Conservation (phyloP, 345 rosid genomes). For the Heritiera fomes region DNA sequence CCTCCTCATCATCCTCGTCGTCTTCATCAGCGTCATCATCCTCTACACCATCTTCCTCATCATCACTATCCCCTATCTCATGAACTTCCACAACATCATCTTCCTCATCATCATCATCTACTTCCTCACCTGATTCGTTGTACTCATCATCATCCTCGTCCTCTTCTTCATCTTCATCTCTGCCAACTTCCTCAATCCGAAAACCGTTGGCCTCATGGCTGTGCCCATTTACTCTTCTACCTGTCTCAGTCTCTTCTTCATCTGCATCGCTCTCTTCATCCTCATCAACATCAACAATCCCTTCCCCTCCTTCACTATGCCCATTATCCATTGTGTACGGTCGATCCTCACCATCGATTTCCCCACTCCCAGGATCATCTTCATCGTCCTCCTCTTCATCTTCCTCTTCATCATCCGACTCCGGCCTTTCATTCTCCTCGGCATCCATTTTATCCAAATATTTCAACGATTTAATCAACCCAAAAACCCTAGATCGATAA, state of each 20-base stretch:
- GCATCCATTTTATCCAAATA: slow-evolving; percentile 83
- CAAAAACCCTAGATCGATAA: slow-evolving; percentile 81
- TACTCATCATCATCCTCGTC: slow-evolving; percentile 50
- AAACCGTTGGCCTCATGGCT: slow-evolving; percentile 48
- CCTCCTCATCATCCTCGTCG: slow-evolving; percentile 56
- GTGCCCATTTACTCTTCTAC: slow-evolving; percentile 35
- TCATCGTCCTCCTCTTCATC: slow-evolving; percentile 66
- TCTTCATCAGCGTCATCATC: slow-evolving; percentile 49
- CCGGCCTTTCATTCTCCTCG: slow-evolving; percentile 77
- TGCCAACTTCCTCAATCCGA: slow-evolving; percentile 33
- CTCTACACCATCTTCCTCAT: slow-evolving; percentile 38
- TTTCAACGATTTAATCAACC: slow-evolving; percentile 65
- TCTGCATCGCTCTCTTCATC: slow-evolving; percentile 76
- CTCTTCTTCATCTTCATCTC: slow-evolving; percentile 47
- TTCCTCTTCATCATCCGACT: slow-evolving; percentile 73
- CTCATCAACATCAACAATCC: slow-evolving; percentile 58
- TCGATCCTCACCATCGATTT: slow-evolving; percentile 63
- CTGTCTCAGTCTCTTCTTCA: slow-evolving; percentile 63
- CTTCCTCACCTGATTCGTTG: slow-evolving; percentile 48
- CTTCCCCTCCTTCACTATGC: slow-evolving; percentile 50
- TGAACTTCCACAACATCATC: slow-evolving; percentile 48
- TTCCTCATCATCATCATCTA: slow-evolving; percentile 43
- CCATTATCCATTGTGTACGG: slow-evolving; percentile 50
- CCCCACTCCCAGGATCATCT: slow-evolving; percentile 76
- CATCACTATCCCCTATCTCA: slow-evolving; percentile 49